Evolutionary conservation across 176 grass and related monocot genomes (phyloP).

Genomic region (Panicum miliaceum): DNA sequence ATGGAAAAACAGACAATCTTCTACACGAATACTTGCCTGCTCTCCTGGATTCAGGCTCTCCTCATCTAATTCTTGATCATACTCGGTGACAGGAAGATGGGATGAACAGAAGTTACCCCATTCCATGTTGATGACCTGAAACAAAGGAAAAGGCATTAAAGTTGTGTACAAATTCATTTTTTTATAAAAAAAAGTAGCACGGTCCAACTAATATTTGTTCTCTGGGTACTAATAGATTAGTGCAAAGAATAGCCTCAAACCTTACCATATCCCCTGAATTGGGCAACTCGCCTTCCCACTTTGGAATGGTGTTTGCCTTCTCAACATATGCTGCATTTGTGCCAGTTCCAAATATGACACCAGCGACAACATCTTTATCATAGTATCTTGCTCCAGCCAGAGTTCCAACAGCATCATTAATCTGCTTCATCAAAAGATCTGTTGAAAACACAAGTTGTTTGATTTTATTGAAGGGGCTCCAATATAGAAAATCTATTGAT

Average conservation of each 20-base stretch:
- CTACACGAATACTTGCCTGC: slow-evolving; percentile 54
- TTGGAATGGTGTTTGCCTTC: slow-evolving; percentile 64
- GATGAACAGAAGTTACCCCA: slow-evolving; percentile 83
- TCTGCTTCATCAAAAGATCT: slow-evolving; percentile 53
- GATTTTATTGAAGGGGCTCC: background rate
- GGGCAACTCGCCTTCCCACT: slow-evolving; percentile 70
- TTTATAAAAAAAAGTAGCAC: slow-evolving; percentile 6
- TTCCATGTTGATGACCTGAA: slow-evolving; percentile 94
- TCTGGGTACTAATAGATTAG: slow-evolving; percentile 18
- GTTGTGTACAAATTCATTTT: slow-evolving; percentile 13
- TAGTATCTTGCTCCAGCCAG: slow-evolving; percentile 81
- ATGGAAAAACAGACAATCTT: background rate
- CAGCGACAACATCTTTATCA: slow-evolving; percentile 71
- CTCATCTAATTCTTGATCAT: slow-evolving; percentile 68
- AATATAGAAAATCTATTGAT: background rate
- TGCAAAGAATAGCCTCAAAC: slow-evolving; percentile 8
- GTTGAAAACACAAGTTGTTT: background rate
- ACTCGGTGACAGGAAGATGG: slow-evolving; percentile 70
- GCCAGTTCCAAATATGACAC: slow-evolving; percentile 92
- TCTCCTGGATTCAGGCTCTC: slow-evolving; percentile 86
- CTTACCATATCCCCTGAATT: slow-evolving; percentile 80
- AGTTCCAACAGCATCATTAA: slow-evolving; percentile 90
- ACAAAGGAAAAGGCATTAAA: slow-evolving; percentile 1
- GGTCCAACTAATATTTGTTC: background rate
- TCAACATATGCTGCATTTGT: slow-evolving; percentile 96